Evolutionary conservation across 2,329 filamentous ascomycete species (phyloP).

Genomic region (Fusarium equiseti): DNA sequence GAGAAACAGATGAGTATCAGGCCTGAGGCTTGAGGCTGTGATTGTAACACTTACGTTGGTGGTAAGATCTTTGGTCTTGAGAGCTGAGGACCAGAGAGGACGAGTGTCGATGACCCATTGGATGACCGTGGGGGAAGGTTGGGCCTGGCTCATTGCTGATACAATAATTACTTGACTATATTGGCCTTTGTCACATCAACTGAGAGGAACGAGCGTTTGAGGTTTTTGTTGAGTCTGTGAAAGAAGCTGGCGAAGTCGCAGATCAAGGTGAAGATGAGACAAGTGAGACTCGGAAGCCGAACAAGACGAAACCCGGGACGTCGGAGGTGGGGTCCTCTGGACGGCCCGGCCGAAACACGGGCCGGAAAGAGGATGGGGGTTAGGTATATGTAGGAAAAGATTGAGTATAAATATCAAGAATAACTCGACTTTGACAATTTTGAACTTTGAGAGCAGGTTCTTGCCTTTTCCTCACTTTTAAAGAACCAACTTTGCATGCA

Average conservation of each 20-base stretch:
- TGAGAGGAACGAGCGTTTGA: conserved; percentile 8
- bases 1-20: conserved; percentile 12
- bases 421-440: neutral
- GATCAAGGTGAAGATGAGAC: conserved; percentile 16
- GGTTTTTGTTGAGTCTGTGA: neutral
- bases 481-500: conserved; percentile 36
- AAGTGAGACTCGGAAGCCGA: conserved; percentile 39
- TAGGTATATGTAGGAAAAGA: neutral
- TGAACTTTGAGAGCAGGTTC: conserved; percentile 22
- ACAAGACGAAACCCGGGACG: conserved; percentile 33
- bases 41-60: conserved; percentile 55
- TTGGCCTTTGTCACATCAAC: neutral
- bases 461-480: conserved; percentile 3
- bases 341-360: conserved; percentile 32
- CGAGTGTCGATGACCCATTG: conserved; percentile 75
- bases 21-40: neutral
- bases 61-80: conserved; percentile 62
- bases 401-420: conserved; percentile 7
- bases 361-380: conserved; percentile 12
- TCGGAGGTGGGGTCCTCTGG: conserved; percentile 34
- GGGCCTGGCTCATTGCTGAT: conserved; percentile 26
- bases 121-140: conserved; percentile 56
- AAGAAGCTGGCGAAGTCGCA: neutral
- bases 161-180: neutral
- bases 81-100: conserved; percentile 65